Evolutionary conservation across 495 filamentous ascomycete species (phyloP).

Genomic region (Talaromyces liani): DNA sequence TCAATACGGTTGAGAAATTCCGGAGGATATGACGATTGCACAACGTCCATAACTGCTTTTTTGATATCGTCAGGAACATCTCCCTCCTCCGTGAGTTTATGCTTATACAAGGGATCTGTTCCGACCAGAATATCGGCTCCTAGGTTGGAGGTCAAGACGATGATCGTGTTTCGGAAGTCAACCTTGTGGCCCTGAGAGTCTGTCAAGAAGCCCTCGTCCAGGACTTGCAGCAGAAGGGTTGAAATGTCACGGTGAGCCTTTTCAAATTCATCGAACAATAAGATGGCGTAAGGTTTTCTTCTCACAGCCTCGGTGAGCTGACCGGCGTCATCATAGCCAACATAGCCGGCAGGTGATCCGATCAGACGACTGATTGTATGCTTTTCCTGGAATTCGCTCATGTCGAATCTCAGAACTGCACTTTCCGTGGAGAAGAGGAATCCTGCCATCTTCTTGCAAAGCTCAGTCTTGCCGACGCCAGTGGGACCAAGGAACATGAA

Average conservation of each 20-base stretch:
- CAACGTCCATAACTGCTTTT: conserved; percentile 81
- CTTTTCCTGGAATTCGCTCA: conserved; percentile 97
- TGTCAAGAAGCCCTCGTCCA: conserved; percentile 94
- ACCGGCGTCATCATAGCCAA: conserved; percentile 95
- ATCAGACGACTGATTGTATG: conserved; percentile 92
- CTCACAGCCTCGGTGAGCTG: conserved; percentile 94
- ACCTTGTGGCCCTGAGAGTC: conserved; percentile 94
- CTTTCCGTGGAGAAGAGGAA: conserved; percentile 90
- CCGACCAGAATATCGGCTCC: conserved; percentile 46
- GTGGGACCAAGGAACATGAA: conserved; percentile 99
- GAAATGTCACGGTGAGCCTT: conserved; percentile 96
- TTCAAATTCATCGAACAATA: conserved; percentile 96
- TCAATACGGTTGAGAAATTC: conserved; percentile 97
- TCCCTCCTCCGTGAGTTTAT: conserved; percentile 47
- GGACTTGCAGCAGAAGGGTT: conserved; percentile 84
- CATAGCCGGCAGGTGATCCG: conserved; percentile 85
- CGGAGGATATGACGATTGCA: conserved; percentile 68
- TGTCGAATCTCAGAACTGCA: conserved; percentile 91
- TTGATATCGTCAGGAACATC: conserved; percentile 65
- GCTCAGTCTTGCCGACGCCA: conserved; percentile 93
- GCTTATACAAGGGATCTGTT: conserved; percentile 30
- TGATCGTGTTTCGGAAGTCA: conserved; percentile 93
- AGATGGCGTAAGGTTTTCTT: conserved; percentile 89
- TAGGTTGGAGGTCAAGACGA: conserved; percentile 92
- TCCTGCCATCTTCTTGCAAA: conserved; percentile 90